phyloP scores from a whole-genome alignment of 2,329 filamentous ascomycete genomes.

The Ceratocystis huliohia region DNA sequence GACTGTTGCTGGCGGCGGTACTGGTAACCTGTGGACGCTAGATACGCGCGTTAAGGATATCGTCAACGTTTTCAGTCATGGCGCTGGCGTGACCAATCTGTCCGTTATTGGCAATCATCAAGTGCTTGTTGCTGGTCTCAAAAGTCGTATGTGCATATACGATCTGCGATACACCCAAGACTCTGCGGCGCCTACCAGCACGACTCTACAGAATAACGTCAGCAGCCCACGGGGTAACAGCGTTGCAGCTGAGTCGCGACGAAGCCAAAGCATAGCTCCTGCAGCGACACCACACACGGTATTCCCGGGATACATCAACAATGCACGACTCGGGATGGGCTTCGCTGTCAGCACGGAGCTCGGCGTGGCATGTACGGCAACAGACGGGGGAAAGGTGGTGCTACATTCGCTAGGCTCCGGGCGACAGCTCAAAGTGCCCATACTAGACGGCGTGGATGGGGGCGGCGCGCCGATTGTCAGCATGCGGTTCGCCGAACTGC shows the following conservation, averaged over 20 bases:
- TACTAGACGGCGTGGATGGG: slow-evolving; percentile 16
- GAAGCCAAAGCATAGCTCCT: neutral
- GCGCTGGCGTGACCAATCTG: slow-evolving; percentile 9
- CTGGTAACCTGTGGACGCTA: slow-evolving; percentile 15
- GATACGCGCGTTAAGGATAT: slow-evolving; percentile 17
- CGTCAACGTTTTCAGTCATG: slow-evolving; percentile 13
- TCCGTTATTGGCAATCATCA: slow-evolving; percentile 24
- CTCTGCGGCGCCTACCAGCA: neutral
- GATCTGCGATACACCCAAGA: slow-evolving; percentile 37
- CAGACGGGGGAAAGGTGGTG: slow-evolving; percentile 37
- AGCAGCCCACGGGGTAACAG: neutral
- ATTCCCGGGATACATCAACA: slow-evolving; percentile 41
- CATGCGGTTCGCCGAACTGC: slow-evolving; percentile 16
- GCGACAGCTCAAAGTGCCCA: slow-evolving; percentile 26
- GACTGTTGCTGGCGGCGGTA: slow-evolving; percentile 14
- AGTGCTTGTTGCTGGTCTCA: slow-evolving; percentile 41
- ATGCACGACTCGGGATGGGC: slow-evolving; percentile 36
- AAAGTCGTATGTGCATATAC: slow-evolving; percentile 40
- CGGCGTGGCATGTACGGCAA: slow-evolving; percentile 42
- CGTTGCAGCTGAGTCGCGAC: neutral
- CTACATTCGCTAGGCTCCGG: slow-evolving; percentile 41
- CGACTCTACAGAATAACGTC: neutral
- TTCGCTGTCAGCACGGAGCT: slow-evolving; percentile 38
- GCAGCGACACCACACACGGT: slow-evolving; percentile 31
- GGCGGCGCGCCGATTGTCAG: slow-evolving; percentile 10